phyloP scores from a whole-genome alignment of 169 alveolate species.

The Theileria parva region DNA sequence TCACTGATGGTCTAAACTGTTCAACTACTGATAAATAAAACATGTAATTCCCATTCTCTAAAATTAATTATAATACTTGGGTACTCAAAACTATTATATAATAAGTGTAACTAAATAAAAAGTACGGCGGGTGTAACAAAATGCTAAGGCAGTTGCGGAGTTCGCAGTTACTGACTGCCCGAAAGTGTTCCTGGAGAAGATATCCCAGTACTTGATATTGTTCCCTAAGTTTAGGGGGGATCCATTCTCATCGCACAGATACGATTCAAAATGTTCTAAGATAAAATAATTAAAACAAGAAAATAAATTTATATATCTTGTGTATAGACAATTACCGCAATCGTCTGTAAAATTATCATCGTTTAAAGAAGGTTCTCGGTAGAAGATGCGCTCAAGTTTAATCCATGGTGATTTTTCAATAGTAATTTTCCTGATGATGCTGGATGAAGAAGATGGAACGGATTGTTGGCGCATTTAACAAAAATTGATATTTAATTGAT shows the following conservation, averaged over 20 bases:
- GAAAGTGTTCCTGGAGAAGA: conserved; percentile 1
- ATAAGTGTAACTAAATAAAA: background rate
- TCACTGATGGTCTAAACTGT: conserved; percentile 33
- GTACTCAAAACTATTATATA: background rate
- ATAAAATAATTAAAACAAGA: background rate
- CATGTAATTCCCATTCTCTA: background rate
- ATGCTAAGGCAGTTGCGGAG: conserved; percentile 30
- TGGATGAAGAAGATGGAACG: background rate
- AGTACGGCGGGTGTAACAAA: conserved; percentile 9
- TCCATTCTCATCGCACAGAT: conserved; percentile 22
- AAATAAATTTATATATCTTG: background rate
- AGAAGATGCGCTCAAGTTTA: conserved; percentile 18
- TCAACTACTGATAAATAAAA: conserved; percentile 22
- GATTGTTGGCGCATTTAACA: background rate
- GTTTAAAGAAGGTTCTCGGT: background rate
- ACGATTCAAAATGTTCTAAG: background rate
- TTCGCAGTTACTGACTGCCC: background rate
- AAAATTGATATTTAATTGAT: background rate
- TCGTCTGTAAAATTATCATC: background rate
- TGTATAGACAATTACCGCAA: background rate
- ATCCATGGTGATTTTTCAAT: conserved; percentile 37
- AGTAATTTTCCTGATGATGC: conserved; percentile 6
- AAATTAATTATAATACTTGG: background rate
- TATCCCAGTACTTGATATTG: conserved; percentile 18
- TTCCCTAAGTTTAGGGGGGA: conserved; percentile 14